Base-by-base conservation (phyloP, 345 rosid genomes). In the Mallotus nudiflorus region DNA sequence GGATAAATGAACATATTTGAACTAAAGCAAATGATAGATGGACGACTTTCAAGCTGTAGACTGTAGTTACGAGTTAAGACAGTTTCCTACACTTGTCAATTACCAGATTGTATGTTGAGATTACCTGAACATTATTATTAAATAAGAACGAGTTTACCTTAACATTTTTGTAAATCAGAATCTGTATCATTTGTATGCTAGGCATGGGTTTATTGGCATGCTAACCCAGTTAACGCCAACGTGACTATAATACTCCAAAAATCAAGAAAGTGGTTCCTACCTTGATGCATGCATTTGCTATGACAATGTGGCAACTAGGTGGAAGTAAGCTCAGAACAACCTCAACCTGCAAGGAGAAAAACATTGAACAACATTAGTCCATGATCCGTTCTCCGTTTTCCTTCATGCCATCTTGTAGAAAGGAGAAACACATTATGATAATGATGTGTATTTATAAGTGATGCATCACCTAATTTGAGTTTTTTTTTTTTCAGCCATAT, bases 281-380 rank as follows among this genome's bases (percentile, higher is more conserved):
- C 97, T 89, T 86, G 39, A 88, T 84, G 83, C 98, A 91, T 44
- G 85, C 86, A 65, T 85, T 86, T 74, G 97, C 96, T 29, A 91
- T 85, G 28, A 54, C 64, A 74, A 83, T 64, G 46, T 94, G 97
- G 82, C 86, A 91, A 75, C 85, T 83, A 31, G 95, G 68, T 9
- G 97, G 98, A 70, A 94, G 86, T 75, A 91, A 84, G 78, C 98
- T 94, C 49, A 94, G 73, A 49, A 88, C 96, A 73, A 91, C 85
- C 68, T 91, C 95, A 76, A 85, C 98, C 97, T 94, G 90, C 80
- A 62, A 29, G 69, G 50, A 62, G 53, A 67, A 48, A 46, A 48
- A 44, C 27, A 45, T 27, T 54, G 19, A 28, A 28, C 22, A 25
- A 54, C 59, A 55, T 15, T 54, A 55, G 19, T 9, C 7, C 5